Percentiles rank a stretch among this genome's conserved stretches.
phyloP scores from a whole-genome alignment of 2,329 filamentous ascomycete genomes.

The Mariannaea sp. region DNA sequence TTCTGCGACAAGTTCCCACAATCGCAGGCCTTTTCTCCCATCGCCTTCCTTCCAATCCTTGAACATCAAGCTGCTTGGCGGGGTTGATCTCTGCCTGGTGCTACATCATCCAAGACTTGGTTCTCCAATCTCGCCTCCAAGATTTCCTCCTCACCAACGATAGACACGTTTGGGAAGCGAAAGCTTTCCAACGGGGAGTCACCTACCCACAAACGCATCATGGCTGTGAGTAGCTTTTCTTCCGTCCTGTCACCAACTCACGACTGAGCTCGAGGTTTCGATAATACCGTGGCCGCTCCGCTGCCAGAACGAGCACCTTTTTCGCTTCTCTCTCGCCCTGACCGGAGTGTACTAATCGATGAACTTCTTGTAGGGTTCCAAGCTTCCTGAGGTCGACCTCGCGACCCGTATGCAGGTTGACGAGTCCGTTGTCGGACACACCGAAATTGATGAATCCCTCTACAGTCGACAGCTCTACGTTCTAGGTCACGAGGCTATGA shows the following conservation, averaged over 20 bases:
- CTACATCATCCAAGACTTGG: constrained; percentile 37
- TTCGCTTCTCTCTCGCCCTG: background rate
- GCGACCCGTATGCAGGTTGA: constrained; percentile 70
- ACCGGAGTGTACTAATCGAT: background rate
- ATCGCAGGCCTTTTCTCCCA: constrained; percentile 20
- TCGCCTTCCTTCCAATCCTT: constrained; percentile 15
- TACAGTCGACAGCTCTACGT: constrained; percentile 78
- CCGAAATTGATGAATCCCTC: constrained; percentile 73
- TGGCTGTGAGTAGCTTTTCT: constrained; percentile 57
- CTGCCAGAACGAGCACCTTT: background rate
- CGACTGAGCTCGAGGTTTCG: background rate
- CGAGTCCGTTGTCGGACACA: constrained; percentile 58
- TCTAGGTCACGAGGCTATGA: constrained; percentile 84
- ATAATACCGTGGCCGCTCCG: constrained; percentile 8
- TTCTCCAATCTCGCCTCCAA: constrained; percentile 37
- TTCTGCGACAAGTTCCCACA: constrained; percentile 22
- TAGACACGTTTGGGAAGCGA: constrained; percentile 68
- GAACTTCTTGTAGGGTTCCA: constrained; percentile 49
- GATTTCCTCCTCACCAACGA: constrained; percentile 41
- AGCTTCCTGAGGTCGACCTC: constrained; percentile 63
- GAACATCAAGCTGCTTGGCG: constrained; percentile 33
- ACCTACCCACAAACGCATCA: constrained; percentile 62
- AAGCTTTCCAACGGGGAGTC: constrained; percentile 66
- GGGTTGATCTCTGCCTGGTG: constrained; percentile 47
- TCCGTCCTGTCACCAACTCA: background rate